A percentile compares a stretch with the other conserved stretches of the same genome.
Evolutionary conservation across 176 grass and related monocot genomes (phyloP).

Genomic region (Oryza rufipogon): DNA sequence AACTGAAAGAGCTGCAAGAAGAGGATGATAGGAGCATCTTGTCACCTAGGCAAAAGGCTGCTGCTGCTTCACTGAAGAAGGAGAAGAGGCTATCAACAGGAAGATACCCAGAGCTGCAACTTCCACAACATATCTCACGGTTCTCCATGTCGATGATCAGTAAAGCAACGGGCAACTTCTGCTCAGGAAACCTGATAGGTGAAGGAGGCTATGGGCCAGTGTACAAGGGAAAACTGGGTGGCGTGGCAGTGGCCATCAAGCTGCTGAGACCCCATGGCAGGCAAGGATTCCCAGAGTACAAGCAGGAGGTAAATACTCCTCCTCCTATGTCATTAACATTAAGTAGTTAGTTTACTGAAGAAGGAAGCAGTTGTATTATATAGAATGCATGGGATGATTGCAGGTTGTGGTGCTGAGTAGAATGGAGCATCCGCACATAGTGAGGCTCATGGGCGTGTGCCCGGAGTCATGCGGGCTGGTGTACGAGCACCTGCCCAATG

Average conservation of each 20-base stretch:
- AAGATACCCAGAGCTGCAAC: slow-evolving; percentile 38
- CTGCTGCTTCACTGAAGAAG: not conserved
- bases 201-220: slow-evolving; percentile 64
- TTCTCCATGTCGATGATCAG: slow-evolving; percentile 27
- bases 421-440: slow-evolving; percentile 64
- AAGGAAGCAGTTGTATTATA: no score
- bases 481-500: slow-evolving; percentile 69
- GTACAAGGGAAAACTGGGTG: slow-evolving; percentile 48
- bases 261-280: slow-evolving; percentile 45
- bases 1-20: slow-evolving; percentile 46
- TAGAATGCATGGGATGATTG: no score
- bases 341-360: no score
- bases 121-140: slow-evolving; percentile 32
- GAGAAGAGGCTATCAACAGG: slow-evolving; percentile 16
- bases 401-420: slow-evolving; percentile 61
- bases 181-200: slow-evolving; percentile 46
- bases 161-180: slow-evolving; percentile 50
- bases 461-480: slow-evolving; percentile 52
- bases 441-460: slow-evolving; percentile 73
- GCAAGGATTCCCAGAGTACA: slow-evolving; percentile 54
- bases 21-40: slow-evolving; percentile 19
- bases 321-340: no score
- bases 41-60: slow-evolving; percentile 34
- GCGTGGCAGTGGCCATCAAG: slow-evolving; percentile 56
- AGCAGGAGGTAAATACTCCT: slow-evolving; percentile 54